phyloP scores from a whole-genome alignment of 2,329 filamentous ascomycete genomes.

The Arthroderma uncinatum region DNA sequence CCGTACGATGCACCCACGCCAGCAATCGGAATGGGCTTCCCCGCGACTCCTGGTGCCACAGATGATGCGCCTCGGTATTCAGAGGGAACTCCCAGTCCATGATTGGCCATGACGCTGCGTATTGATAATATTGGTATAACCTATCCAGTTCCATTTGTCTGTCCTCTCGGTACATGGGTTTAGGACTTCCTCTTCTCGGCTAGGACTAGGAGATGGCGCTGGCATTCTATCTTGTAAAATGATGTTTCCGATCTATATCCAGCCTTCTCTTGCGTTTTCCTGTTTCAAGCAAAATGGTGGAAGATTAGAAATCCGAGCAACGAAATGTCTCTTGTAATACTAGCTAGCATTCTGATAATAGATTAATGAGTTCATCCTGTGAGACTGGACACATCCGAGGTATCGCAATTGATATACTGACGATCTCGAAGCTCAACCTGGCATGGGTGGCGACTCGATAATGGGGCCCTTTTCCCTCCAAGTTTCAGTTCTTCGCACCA shows the following conservation, averaged over 20 bases:
- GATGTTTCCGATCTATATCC: neutral
- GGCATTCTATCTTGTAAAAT: neutral
- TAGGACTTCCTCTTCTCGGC: neutral
- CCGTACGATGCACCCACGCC: slow-evolving; percentile 41
- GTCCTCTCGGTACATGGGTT: neutral
- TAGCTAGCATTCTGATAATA: neutral
- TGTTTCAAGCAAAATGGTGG: neutral
- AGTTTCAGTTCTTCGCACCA: no score
- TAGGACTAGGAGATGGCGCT: neutral
- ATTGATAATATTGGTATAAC: neutral
- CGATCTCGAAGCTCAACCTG: neutral
- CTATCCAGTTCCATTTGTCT: neutral
- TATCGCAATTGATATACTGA: no score
- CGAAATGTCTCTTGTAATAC: neutral
- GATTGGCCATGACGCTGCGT: neutral
- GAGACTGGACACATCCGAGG: no score
- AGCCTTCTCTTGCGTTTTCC: neutral
- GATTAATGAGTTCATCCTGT: neutral
- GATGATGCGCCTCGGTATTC: slow-evolving; percentile 36
- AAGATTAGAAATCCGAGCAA: neutral
- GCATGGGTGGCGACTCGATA: no score
- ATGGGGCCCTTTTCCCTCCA: no score
- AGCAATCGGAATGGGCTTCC: slow-evolving; percentile 25
- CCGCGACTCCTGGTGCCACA: slow-evolving; percentile 29
- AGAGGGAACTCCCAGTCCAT: slow-evolving; percentile 35